Evolutionary conservation across 805 yeast species (phyloP).

Genomic region (Pichia heedii): DNA sequence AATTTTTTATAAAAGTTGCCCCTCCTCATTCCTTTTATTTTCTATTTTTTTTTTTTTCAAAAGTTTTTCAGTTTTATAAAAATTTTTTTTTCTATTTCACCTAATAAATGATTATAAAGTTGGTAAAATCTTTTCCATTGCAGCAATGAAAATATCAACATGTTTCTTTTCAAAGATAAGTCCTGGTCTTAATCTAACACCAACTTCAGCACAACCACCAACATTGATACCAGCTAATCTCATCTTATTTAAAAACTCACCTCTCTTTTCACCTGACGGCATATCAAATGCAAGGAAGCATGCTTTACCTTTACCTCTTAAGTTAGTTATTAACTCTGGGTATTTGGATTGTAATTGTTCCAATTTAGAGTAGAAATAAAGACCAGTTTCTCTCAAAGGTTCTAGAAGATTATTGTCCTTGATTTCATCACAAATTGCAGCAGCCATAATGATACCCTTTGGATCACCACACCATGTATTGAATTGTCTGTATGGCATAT

Average conservation of each 20-base stretch:
- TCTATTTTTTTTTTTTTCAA: not conserved
- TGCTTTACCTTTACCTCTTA: slow-evolving; percentile 69
- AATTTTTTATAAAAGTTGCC: not conserved
- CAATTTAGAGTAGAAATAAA: slow-evolving; percentile 51
- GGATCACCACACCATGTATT: slow-evolving; percentile 95
- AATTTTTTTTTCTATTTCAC: too few relatives aligned
- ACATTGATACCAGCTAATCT: slow-evolving; percentile 63
- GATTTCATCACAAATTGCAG: slow-evolving; percentile 62
- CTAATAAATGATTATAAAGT: slow-evolving; percentile 12
- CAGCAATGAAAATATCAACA: slow-evolving; percentile 54
- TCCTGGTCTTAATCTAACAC: slow-evolving; percentile 77
- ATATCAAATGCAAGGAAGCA: slow-evolving; percentile 81
- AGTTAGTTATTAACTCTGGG: slow-evolving; percentile 44
- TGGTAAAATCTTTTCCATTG: slow-evolving; percentile 30
- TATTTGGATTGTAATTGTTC: slow-evolving; percentile 42
- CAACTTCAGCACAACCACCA: slow-evolving; percentile 76
- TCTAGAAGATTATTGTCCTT: slow-evolving; percentile 48
- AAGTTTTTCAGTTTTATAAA: not conserved
- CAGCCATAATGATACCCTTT: slow-evolving; percentile 66
- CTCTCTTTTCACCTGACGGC: slow-evolving; percentile 45
- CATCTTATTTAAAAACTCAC: slow-evolving; percentile 50
- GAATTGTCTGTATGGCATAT: slow-evolving; percentile 78
- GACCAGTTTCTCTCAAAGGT: slow-evolving; percentile 54
- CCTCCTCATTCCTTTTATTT: not conserved
- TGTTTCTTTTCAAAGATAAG: slow-evolving; percentile 72